phyloP scores from a whole-genome alignment of 2,329 filamentous ascomycete species.

The Nakataea oryzae region DNA sequence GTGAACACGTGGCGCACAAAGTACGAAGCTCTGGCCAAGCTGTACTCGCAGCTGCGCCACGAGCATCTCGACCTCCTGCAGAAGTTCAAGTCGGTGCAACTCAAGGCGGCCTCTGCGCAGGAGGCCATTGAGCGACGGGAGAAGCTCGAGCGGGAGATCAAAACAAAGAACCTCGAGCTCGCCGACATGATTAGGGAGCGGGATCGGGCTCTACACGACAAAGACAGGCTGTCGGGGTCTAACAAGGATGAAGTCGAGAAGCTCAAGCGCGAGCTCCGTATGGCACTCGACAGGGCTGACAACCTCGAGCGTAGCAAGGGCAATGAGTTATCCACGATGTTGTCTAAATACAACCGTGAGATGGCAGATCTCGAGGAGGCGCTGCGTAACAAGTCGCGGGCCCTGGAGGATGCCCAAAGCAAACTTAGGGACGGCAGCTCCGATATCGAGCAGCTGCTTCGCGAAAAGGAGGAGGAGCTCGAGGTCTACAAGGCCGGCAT shows the following conservation, averaged over 20 bases:
- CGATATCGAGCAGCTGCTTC: constrained; percentile 75
- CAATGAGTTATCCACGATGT: constrained; percentile 86
- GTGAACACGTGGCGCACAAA: constrained; percentile 97
- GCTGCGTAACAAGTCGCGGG: constrained; percentile 74
- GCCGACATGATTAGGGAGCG: constrained; percentile 98
- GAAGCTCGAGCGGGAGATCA: constrained; percentile 93
- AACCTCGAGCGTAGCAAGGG: constrained; percentile 89
- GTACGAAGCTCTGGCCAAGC: constrained; percentile 90
- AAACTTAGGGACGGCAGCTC: constrained; percentile 71
- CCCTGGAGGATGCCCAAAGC: constrained; percentile 72
- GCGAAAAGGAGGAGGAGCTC: constrained; percentile 94
- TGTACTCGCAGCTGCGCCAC: constrained; percentile 91
- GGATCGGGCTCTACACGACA: constrained; percentile 86
- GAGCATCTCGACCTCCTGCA: constrained; percentile 92
- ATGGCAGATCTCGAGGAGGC: constrained; percentile 95
- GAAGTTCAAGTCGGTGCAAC: constrained; percentile 91
- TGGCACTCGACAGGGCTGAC: constrained; percentile 85
- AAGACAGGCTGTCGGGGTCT: constrained; percentile 74
- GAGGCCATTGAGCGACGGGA: constrained; percentile 92
- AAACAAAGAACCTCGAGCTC: constrained; percentile 98
- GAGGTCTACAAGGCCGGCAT: constrained; percentile 97
- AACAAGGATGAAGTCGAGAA: constrained; percentile 94
- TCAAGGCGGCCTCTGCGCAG: constrained; percentile 93
- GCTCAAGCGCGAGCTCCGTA: constrained; percentile 81
- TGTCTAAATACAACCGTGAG: constrained; percentile 93